Evolutionary conservation across 345 rosid genomes (phyloP), one percentile per base, ranked within the genome.

Genomic region (Linum trigynum): DNA sequence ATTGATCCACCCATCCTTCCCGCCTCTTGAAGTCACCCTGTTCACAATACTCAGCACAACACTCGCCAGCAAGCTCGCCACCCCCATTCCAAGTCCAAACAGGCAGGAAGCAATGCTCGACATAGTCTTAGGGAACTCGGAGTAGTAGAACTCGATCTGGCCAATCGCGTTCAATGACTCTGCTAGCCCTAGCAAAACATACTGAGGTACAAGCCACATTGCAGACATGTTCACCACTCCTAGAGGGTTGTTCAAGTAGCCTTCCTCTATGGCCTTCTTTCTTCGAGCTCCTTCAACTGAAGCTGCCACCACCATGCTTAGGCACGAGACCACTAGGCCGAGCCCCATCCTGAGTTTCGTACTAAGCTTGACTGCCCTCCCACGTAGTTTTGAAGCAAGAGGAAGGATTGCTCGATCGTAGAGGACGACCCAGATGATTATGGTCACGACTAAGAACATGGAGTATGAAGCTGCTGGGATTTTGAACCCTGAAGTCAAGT

Each of bases 71-170:
- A 86, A 66, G 80, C 76, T 83, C 7, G 91, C 89, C 56, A 80
- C 83, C 0, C 87, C 95, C 79, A 78, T 67, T 59, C 88, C 96
- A 15, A 88, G 70, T 60, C 88, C 84, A 15, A 78, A 82, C 38
- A 91, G 67, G 55, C 82, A 72, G 11, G 89, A 73, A 0, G 96
- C 96, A 4, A 91, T 79, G 57, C 87, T 86, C 6, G 96, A 83
- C 92, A 91, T 88, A 58, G 78, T 78, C 69, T 84, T 85, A 1
- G 97, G 97, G 71, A 91, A 74, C 81, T 91, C 94, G 1, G 83
- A 73, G 64, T 91, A 86, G 75, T 73, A 91, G 69, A 91, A 88
- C 71, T 88, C 96, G 0, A 86, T 86, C 63, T 85, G 95, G 17
- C 84, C 96, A 42, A 91, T 85, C 0, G 84, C 86, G 15, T 71